Base-by-base conservation (phyloP, 1,284 basidiomycete genomes). In the Mycena citricolor region DNA sequence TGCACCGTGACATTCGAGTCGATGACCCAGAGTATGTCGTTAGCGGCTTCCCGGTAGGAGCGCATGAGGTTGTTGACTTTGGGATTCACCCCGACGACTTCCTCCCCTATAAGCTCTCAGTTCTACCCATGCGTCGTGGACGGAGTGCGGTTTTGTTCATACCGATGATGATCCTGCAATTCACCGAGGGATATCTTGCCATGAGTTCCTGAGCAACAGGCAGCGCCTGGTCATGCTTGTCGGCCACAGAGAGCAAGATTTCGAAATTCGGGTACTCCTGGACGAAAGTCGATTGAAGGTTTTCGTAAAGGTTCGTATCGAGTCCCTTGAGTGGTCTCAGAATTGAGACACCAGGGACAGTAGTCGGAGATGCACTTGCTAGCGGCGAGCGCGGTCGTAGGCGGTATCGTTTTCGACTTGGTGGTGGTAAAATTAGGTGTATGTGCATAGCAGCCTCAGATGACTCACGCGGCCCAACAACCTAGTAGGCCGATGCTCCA, bases 31-130 rank as follows among this genome's bases (percentile, higher is more conserved):
- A 99, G 69, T 37, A 98, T 89, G 61, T 99, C 94, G 63, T 95
- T 74, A 43, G 76, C 68, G 1, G 95, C 94, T 58, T 80, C 70
- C 29, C 72, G 72, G 63, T 95, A 97, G 4, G 94, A 77, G 28
- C 83, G 80, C 49, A 95, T 79, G 29, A 99, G 82, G 62, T 99
- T 99, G 73, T 97, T 98, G 59, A 99, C 86, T 72, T 99, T 99
- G 1, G 97, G 97, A 60, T 99, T 99, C 29, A 94, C 86, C 2
- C 95, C 94, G 14, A 95, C 79, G 24, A 73, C 58, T 45, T 88
- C 82, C 57, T 85, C 81, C 22, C 86, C 86, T 86, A 51, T 16
- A 35, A 40, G 43, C 21, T 32, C 39, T 49, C 29, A 29, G 22
- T 32, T 47, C n/a, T n/a, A 32, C 45, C 19, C 44, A 16, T 35